Conservation (phyloP, 345 rosid species). For the Bruguiera parviflora region DNA sequence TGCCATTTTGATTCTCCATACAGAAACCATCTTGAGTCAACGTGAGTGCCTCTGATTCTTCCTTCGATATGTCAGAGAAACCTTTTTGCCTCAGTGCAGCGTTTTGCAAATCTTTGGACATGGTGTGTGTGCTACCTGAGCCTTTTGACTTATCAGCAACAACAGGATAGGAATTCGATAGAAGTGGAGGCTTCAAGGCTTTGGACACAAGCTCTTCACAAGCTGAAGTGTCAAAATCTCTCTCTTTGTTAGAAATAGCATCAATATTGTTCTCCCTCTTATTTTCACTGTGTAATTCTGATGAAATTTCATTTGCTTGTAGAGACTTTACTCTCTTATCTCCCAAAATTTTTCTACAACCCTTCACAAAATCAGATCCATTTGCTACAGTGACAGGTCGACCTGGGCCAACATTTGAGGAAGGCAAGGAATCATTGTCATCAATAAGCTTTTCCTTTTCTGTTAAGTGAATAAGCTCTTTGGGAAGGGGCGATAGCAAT, state of each 20-base stretch:
- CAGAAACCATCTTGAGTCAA: constrained; percentile 37
- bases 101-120: constrained; percentile 33
- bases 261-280: constrained; percentile 34
- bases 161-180: constrained; percentile 46
- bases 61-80: constrained; percentile 36
- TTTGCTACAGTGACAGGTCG: constrained; percentile 20
- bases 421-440: constrained; percentile 33
- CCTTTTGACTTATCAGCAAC: constrained; percentile 32
- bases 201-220: constrained; percentile 70
- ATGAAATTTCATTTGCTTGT: constrained; percentile 41
- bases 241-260: constrained; percentile 36
- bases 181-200: constrained; percentile 64
- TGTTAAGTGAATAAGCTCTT: constrained; percentile 48
- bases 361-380: constrained; percentile 41
- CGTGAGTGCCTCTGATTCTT: constrained; percentile 36
- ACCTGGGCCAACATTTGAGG: constrained; percentile 25
- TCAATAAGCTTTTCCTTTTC: constrained; percentile 38
- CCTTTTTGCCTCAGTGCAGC: constrained; percentile 37
- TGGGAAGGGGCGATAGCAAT: constrained; percentile 81
- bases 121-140: constrained; percentile 27
- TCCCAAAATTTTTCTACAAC: constrained; percentile 33
- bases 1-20: constrained; percentile 45
- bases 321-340: constrained; percentile 42
- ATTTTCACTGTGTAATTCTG: constrained; percentile 34
- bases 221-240: constrained; percentile 35